Evolutionary conservation across 2,329 filamentous ascomycete species (phyloP).

Genomic region (Verticillium tricorpus): DNA sequence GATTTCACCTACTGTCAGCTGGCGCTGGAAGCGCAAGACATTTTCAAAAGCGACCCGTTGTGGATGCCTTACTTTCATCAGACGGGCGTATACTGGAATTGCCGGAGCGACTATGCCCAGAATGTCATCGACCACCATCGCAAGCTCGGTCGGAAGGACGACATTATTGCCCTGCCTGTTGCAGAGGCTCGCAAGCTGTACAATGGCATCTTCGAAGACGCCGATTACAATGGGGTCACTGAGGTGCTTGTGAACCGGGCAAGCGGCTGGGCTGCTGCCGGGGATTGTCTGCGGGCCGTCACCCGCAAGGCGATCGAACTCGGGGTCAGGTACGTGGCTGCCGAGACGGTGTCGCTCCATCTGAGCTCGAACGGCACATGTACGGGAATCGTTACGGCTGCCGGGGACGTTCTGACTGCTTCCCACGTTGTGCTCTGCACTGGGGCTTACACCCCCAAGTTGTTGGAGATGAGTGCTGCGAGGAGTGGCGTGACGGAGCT

Average conservation of each 20-base stretch:
- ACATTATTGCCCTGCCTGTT: slow-evolving; percentile 36
- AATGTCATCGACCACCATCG: slow-evolving; percentile 27
- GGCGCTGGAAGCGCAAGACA: slow-evolving; percentile 21
- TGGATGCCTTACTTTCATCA: slow-evolving; percentile 24
- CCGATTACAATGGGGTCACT: slow-evolving; percentile 47
- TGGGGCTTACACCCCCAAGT: slow-evolving; percentile 52
- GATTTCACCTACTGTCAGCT: slow-evolving; percentile 22
- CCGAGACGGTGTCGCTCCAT: slow-evolving; percentile 35
- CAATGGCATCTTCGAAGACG: slow-evolving; percentile 45
- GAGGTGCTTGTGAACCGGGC: slow-evolving; percentile 49
- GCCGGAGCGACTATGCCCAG: slow-evolving; percentile 19
- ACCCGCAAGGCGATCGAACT: slow-evolving; percentile 40
- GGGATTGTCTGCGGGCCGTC: slow-evolving; percentile 42
- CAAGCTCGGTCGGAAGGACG: slow-evolving; percentile 19
- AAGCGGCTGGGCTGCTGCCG: slow-evolving; percentile 53
- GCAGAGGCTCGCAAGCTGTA: slow-evolving; percentile 43
- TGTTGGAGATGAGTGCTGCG: slow-evolving; percentile 48
- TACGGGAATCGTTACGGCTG: slow-evolving; percentile 41
- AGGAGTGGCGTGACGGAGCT: slow-evolving; percentile 41
- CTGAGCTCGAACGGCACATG: slow-evolving; percentile 36
- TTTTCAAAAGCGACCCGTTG: slow-evolving; percentile 22
- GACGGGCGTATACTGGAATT: slow-evolving; percentile 35
- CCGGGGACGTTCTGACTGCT: slow-evolving; percentile 40
- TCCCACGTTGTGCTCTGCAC: slow-evolving; percentile 50
- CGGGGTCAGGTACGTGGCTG: slow-evolving; percentile 46